Conservation (phyloP, 108 stramenopile species). For the Cyclotella distinguenda region DNA sequence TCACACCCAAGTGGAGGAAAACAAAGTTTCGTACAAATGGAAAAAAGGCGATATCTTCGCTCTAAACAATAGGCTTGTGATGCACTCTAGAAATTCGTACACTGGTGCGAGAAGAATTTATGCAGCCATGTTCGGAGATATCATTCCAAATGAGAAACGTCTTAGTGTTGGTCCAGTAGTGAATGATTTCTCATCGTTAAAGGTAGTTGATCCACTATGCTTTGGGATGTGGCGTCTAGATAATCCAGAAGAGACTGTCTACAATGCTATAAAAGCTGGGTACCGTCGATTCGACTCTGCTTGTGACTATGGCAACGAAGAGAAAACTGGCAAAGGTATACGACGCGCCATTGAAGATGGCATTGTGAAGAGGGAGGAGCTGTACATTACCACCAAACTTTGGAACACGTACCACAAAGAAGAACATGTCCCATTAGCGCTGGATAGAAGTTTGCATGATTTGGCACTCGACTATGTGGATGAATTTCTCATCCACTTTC, state of each 20-base stretch:
- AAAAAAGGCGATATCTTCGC: conserved; percentile 71
- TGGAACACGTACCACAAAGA: conserved; percentile 95
- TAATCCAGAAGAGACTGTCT: conserved; percentile 60
- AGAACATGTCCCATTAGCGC: conserved; percentile 83
- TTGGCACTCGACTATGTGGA: conserved; percentile 88
- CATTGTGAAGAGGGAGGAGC: conserved; percentile 67
- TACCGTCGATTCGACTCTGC: conserved; percentile 93
- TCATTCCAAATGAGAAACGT: conserved; percentile 1
- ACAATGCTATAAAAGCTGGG: conserved; percentile 78
- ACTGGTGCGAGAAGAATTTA: conserved; percentile 56
- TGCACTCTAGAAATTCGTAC: conserved; percentile 82
- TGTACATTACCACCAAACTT: conserved; percentile 90
- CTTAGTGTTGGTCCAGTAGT: conserved; percentile 36
- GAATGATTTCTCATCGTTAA: conserved; percentile 40
- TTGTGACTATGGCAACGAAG: conserved; percentile 95
- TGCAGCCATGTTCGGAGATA: conserved; percentile 60
- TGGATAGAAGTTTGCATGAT: conserved; percentile 66
- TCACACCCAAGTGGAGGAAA: conserved; percentile 39
- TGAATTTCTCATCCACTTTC: conserved; percentile 94
- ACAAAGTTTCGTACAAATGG: conserved; percentile 73
- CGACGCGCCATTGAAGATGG: conserved; percentile 73
- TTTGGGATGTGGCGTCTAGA: conserved; percentile 90
- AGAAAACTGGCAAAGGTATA: conserved; percentile 86
- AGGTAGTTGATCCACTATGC: conserved; percentile 52
- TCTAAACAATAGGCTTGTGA: conserved; percentile 75